phyloP scores from a whole-genome alignment of 495 filamentous ascomycete genomes.

The Neurospora tetraspora region DNA sequence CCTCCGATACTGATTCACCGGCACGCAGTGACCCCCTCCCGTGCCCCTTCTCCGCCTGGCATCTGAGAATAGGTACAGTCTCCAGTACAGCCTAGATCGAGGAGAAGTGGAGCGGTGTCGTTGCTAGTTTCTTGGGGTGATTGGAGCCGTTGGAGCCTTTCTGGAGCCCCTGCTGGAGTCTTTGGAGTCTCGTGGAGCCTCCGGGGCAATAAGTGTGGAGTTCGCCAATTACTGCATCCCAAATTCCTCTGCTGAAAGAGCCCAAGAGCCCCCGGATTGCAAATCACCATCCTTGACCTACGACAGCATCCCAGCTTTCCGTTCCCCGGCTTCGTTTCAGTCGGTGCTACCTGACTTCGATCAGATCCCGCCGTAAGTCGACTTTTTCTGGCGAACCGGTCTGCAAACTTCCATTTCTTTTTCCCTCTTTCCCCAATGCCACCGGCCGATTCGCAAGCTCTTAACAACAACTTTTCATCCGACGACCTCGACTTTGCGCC shows the following conservation, averaged over 20 bases:
- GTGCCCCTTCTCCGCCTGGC: not conserved
- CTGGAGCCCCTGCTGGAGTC: not conserved
- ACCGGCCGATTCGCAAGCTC: constrained; percentile 10
- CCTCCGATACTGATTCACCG: not conserved
- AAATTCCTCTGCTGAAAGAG: not conserved
- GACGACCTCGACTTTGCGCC: constrained; percentile 22
- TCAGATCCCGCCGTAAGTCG: not conserved
- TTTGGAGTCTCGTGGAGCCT: not conserved
- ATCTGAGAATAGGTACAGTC: not conserved
- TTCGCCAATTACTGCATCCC: not conserved
- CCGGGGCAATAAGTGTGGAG: not conserved
- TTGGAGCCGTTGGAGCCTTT: not conserved
- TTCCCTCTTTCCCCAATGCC: constrained; percentile 12
- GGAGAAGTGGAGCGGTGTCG: not conserved
- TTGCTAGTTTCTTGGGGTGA: not conserved
- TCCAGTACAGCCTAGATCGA: not conserved
- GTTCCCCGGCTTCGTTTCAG: not conserved
- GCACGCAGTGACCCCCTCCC: not conserved
- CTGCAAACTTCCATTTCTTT: not conserved
- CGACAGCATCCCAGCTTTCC: not conserved
- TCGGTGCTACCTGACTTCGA: not conserved
- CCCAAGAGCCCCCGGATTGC: not conserved
- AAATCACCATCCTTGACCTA: not conserved
- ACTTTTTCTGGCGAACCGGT: not conserved
- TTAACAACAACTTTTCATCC: constrained; percentile 16